Evolutionary conservation across 345 rosid genomes (phyloP), one percentile per base, ranked within the genome.

Genomic region (Arabis alpina): DNA sequence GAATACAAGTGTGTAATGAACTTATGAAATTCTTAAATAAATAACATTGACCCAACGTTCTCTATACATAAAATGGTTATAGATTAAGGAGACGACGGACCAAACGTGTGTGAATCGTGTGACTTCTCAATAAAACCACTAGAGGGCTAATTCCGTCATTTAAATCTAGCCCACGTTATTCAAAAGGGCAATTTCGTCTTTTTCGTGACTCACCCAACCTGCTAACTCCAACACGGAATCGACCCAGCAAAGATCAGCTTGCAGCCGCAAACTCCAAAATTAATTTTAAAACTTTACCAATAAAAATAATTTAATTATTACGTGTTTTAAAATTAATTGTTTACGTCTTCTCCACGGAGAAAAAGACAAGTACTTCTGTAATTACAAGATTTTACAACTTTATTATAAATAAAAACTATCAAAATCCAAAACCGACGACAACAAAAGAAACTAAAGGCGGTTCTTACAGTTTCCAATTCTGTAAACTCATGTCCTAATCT

Each of bases 171-270:
- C 51, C 70, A 47, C 59, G 45, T 64, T 66, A 48, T 40, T 32
- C 0, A 19, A 28, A 19, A 65, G 77, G 77, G 10, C 57, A 57
- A 0, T 49, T 27, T 49, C 28, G 77, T 49, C 66, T 19, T 73
- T 56, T 1, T 19, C 23, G 23, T 0, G 0, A 0, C 1, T 12
- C 8, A 11, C 23, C 60, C 54, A 73, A 57, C 28, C 65, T 15
- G 72, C 65, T 65, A 30, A 47, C 71, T 64, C 40, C 47, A 56
- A 66, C 77, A 73, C 77, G 77, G 66, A 65, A 73, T 6, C 65
- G 54, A 64, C 70, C 19, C 30, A 32, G n/a, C 39, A 10, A 16
- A 60, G n/a, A 36, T 65, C 77, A 58, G 53, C 61, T 65, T 13
- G 71, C 71, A 71, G 48, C 59, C 59, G 72, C 71, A 6, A 52